These are phyloP conservation scores for Xanthoconium purpureum DNA, from an alignment of 768 basidiomycete genomes.

Conservation along the genomic window DNA sequence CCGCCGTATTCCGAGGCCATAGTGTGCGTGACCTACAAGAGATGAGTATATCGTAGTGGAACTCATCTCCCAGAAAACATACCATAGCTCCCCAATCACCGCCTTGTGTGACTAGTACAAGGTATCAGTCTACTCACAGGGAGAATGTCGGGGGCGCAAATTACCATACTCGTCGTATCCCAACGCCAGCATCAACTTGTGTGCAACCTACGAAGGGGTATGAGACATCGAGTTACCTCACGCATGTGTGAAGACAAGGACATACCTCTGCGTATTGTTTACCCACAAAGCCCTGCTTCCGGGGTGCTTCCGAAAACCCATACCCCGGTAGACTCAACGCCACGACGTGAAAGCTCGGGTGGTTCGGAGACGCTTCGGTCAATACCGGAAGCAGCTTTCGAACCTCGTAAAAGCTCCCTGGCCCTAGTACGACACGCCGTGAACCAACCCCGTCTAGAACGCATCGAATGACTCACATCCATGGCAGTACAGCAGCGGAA, in stretches of 20 bases:
- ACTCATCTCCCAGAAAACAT: not conserved
- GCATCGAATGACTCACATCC: conserved; percentile 41
- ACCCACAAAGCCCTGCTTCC: conserved; percentile 40
- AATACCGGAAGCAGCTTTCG: not conserved
- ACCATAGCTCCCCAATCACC: conserved; percentile 48
- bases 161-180: conserved; percentile 50
- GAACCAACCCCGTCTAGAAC: not conserved
- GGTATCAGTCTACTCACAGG: not conserved
- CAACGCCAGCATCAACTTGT: conserved; percentile 48
- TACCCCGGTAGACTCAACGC: conserved; percentile 56
- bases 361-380: conserved; percentile 6
- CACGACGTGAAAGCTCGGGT: conserved; percentile 36
- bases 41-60: not conserved
- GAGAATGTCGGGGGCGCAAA: not conserved
- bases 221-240: not conserved
- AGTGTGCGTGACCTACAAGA: conserved; percentile 32
- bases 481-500: conserved; percentile 60
- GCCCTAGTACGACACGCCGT: conserved; percentile 37
- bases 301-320: conserved; percentile 59
- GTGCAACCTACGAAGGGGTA: conserved; percentile 24
- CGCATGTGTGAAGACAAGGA: not conserved
- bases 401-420: conserved; percentile 46
- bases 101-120: conserved; percentile 42
- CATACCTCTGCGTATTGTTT: conserved; percentile 54
- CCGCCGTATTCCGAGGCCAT: conserved; percentile 37